These are phyloP conservation scores for Zygosaccharomyces pseudobailii DNA, from an alignment of 1,139 yeast species.

Conservation along the genomic window DNA sequence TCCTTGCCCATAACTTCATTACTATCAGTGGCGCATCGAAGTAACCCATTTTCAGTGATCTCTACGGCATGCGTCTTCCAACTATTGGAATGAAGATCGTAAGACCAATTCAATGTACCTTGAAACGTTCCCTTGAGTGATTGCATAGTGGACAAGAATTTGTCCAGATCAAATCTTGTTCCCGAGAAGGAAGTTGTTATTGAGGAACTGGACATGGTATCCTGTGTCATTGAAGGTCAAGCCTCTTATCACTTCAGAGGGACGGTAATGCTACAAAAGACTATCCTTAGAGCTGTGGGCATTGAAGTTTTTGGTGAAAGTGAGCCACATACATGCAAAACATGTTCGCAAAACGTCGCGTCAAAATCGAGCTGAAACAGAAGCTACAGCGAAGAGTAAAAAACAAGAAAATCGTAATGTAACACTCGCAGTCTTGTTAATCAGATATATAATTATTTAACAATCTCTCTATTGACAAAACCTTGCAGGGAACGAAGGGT, in stretches of 20 bases:
- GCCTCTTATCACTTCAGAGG: background rate
- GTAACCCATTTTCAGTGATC: slow-evolving; percentile 25
- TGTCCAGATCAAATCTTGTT: slow-evolving; percentile 6
- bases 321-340: background rate
- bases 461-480: background rate
- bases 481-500: background rate
- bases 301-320: background rate
- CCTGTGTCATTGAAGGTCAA: background rate
- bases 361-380: background rate
- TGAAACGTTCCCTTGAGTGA: slow-evolving; percentile 25
- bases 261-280: background rate
- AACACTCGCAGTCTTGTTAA: background rate
- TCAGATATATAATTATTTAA: background rate
- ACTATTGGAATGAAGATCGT: slow-evolving; percentile 16
- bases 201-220: background rate
- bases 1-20: slow-evolving; percentile 5
- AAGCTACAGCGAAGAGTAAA: background rate
- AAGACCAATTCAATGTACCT: slow-evolving; percentile 33
- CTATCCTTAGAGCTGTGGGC: background rate
- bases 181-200: background rate
- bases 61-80: slow-evolving; percentile 24
- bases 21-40: slow-evolving; percentile 16
- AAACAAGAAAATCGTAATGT: background rate
- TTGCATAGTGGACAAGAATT: slow-evolving; percentile 7
- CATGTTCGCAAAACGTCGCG: background rate